Evolutionary conservation across 2,329 filamentous ascomycete genomes (phyloP), one percentile per base, ranked within the genome.

Genomic region (Alternaria tenuissima): DNA sequence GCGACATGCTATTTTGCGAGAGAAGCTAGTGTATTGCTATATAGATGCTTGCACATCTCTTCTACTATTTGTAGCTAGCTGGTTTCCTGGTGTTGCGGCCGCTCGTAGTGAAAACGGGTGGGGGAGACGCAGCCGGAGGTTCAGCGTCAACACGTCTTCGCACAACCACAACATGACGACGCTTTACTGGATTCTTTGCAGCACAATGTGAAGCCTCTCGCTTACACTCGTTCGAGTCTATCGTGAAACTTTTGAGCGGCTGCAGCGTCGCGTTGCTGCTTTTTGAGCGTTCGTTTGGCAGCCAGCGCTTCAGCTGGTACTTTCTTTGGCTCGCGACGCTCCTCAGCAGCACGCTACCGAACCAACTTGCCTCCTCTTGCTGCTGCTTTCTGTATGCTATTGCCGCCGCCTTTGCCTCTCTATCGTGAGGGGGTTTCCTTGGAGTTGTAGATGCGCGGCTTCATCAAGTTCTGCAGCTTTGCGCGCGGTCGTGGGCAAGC

Each of bases 341-440:
- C 43, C 24, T 48, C 24, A 14, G 20, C 28, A 26, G 38, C 38
- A 39, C 16, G 38, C 7, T 39, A 8, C 11, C n/a, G 8, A 39
- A 8, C 38, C 8, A 39, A 7, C 38, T 39, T 39, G n/a, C 38
- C 3, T 3, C 7, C 8, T 39, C 38, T 20, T 20, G 6, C 7
- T 39, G n/a, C 38, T 20, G n/a, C 38, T 39, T 39, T 20, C 11
- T 39, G 5, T 39, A 39, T 39, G 43, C 36, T 22, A n/a, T 51
- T 43, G 14, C 36, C 34, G 42, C 30, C 61, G 89, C 67, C 11
- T 42, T 52, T 9, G 18, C 6, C 9, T 52, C 24, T 41, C 18
- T 52, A 26, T 12, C 20, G 20, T 22, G 32, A 8, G 30, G 30
- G 30, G 22, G 20, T 32, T 42, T 42, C 8, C 20, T 22, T 41